These are phyloP conservation scores for Colletotrichum aenigma DNA, from an alignment of 2,329 filamentous ascomycete species.

Conservation along the genomic window DNA sequence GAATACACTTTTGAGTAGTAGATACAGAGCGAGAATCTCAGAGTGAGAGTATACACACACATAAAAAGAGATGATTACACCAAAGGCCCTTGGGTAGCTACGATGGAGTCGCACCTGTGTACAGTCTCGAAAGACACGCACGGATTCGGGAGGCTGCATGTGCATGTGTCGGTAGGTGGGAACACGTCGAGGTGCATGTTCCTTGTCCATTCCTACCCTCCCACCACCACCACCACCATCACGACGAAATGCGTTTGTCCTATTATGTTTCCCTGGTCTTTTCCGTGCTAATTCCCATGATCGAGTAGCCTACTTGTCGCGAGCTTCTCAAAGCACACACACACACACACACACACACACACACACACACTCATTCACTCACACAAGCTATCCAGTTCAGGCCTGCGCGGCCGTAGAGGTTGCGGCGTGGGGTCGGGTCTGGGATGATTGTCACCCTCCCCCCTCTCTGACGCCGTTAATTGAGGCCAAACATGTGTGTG, in stretches of 20 bases:
- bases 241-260: not conserved
- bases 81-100: not conserved
- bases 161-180: not conserved
- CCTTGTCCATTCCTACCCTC: not conserved
- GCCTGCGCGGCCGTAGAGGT: not conserved
- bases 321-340: not conserved
- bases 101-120: not conserved
- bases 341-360: not conserved
- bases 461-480: not conserved
- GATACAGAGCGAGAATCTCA: not conserved
- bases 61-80: not conserved
- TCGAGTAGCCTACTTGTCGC: not conserved
- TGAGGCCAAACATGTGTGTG: not conserved
- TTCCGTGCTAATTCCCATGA: not conserved
- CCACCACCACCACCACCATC: not conserved
- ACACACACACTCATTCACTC: not conserved
- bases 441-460: not conserved
- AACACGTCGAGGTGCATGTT: constrained; percentile 5
- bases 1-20: not conserved
- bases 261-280: not conserved
- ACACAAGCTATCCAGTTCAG: not conserved
- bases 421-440: not conserved
- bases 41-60: not conserved
- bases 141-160: not conserved
- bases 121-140: not conserved